Percentiles rank a stretch among this genome's conserved stretches.
These are phyloP conservation scores for Aechmea fasciata DNA, from an alignment of 176 grass and related monocot species.

Conservation along the genomic window DNA sequence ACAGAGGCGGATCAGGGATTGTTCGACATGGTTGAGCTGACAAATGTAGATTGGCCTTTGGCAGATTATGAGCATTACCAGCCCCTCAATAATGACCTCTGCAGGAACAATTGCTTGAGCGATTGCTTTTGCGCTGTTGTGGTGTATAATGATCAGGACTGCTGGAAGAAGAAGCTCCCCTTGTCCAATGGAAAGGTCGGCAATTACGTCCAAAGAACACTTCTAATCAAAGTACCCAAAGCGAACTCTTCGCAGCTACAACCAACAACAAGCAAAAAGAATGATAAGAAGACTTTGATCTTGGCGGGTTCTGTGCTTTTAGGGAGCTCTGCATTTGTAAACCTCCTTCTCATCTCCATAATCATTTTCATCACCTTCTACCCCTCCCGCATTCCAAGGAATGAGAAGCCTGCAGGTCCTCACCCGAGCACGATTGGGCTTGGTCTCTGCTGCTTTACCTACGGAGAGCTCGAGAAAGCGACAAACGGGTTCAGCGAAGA, in stretches of 20 bases:
- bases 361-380: background rate
- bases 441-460: background rate
- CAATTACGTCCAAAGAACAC: background rate
- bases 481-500: conserved; percentile 14
- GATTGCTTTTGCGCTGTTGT: no score
- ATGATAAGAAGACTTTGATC: background rate
- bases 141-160: background rate
- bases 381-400: background rate
- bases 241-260: background rate
- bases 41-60: conserved; percentile 9
- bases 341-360: background rate
- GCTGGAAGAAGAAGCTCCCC: conserved; percentile 2
- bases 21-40: conserved; percentile 10
- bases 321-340: background rate
- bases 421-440: background rate
- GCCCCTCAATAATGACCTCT: background rate
- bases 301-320: background rate
- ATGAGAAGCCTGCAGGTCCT: background rate
- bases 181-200: background rate
- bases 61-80: conserved; percentile 30
- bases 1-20: conserved; percentile 1
- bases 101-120: no score
- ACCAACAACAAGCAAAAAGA: background rate
- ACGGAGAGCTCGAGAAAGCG: conserved; percentile 5
- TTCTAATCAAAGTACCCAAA: background rate